These are phyloP conservation scores for Penicillium parvum DNA, from an alignment of 495 filamentous ascomycete species.

Conservation along the genomic window DNA sequence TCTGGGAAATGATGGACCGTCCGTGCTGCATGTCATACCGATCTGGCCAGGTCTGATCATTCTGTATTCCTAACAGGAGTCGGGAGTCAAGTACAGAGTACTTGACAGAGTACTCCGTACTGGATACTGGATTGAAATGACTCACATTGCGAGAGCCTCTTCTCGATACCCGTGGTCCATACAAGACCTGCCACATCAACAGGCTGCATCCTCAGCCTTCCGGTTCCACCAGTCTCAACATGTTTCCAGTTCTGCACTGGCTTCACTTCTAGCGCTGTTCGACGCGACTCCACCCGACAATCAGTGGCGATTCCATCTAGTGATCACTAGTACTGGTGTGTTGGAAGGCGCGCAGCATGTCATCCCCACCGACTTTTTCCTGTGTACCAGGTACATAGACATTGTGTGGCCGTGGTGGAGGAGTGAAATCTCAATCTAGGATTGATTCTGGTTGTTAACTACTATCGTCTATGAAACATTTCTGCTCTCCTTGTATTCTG, in stretches of 20 bases:
- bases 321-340: too few relatives aligned
- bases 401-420: constrained; percentile 7
- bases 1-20: constrained; percentile 13
- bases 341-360: constrained; percentile 7
- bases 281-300: constrained; percentile 6
- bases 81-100: background rate
- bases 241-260: too few relatives aligned
- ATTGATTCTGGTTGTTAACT: background rate
- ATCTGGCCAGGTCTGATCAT: constrained; percentile 6
- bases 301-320: constrained; percentile 21
- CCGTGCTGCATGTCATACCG: constrained; percentile 24
- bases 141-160: background rate
- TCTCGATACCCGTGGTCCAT: too few relatives aligned
- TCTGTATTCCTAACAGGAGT: background rate
- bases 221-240: background rate
- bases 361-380: constrained; percentile 27
- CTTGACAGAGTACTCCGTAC: background rate
- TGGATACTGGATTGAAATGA: background rate
- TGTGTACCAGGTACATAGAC: constrained; percentile 19
- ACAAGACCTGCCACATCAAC: constrained; percentile 21
- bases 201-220: background rate
- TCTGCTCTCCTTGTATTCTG: too few relatives aligned
- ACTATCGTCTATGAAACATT: too few relatives aligned
- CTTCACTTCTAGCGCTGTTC: constrained; percentile 5
- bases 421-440: background rate